phyloP scores from a whole-genome alignment of 352 stramenopile genomes.

The Phytophthora niederhauseri region DNA sequence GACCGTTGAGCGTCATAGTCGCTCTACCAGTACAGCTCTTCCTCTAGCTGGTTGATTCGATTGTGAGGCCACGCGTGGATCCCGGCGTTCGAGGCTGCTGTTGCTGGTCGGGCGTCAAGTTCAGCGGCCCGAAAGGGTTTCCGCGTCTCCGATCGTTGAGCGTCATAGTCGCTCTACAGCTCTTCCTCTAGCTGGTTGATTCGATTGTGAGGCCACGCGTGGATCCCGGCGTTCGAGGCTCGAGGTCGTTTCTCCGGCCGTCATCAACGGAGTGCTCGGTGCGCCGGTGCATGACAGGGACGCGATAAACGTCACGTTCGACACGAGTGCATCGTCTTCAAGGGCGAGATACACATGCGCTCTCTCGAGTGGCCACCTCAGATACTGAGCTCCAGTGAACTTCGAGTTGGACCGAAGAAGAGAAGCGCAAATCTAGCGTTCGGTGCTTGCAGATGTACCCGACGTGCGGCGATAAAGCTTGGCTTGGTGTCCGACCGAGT shows the following conservation, averaged over 20 bases:
- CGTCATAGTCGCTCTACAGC: background rate
- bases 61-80: constrained; percentile 9
- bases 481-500: background rate
- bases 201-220: constrained; percentile 10
- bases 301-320: background rate
- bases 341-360: background rate
- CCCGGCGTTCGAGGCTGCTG: no score
- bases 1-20: constrained; percentile 5
- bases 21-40: background rate
- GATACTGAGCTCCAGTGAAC: background rate
- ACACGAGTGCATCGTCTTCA: constrained; percentile 1
- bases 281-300: background rate
- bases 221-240: no score
- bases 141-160: background rate
- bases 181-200: constrained; percentile 1
- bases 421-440: constrained; percentile 9
- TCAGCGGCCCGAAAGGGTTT: constrained; percentile 16
- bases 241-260: constrained; percentile 3
- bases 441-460: constrained; percentile 10
- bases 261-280: constrained; percentile 3
- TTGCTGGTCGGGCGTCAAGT: constrained; percentile 14
- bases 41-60: constrained; percentile 5
- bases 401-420: background rate
- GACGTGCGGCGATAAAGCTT: background rate
- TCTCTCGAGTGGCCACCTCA: no score